phyloP scores from a whole-genome alignment of 345 rosid species.

The Syzygium aromaticum region DNA sequence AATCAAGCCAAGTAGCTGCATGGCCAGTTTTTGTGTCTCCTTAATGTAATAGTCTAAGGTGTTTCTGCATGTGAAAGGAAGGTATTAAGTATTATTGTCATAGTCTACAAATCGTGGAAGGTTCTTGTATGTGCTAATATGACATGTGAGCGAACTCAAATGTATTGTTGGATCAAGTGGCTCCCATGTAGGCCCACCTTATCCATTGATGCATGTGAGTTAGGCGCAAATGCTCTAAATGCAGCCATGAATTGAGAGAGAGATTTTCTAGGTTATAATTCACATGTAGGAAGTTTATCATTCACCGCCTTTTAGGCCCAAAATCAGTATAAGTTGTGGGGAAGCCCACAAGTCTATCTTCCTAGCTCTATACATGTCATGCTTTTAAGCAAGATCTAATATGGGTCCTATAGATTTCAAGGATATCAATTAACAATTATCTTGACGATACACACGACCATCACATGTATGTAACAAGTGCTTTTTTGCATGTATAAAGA shows the following conservation, averaged over 20 bases:
- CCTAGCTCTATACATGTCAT: too few species aligned
- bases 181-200: background rate
- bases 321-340: too few species aligned
- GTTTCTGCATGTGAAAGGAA: constrained; percentile 7
- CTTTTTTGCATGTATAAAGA: background rate
- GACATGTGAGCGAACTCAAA: background rate
- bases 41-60: constrained; percentile 15
- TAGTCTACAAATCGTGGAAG: background rate
- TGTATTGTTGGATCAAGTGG: background rate
- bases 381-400: too few species aligned
- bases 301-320: too few species aligned
- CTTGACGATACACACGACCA: background rate
- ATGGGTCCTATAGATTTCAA: too few species aligned
- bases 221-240: too few species aligned
- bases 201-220: too few species aligned
- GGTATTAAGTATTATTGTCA: background rate
- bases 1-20: constrained; percentile 9
- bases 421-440: background rate
- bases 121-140: background rate
- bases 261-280: too few species aligned
- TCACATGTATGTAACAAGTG: background rate
- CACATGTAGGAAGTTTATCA: too few species aligned
- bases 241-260: too few species aligned
- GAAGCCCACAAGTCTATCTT: too few species aligned
- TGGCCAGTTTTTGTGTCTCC: constrained; percentile 17